These are phyloP conservation scores for Pseudohyphozyma bogoriensis DNA, from an alignment of 768 basidiomycete species.

Conservation along the genomic window DNA sequence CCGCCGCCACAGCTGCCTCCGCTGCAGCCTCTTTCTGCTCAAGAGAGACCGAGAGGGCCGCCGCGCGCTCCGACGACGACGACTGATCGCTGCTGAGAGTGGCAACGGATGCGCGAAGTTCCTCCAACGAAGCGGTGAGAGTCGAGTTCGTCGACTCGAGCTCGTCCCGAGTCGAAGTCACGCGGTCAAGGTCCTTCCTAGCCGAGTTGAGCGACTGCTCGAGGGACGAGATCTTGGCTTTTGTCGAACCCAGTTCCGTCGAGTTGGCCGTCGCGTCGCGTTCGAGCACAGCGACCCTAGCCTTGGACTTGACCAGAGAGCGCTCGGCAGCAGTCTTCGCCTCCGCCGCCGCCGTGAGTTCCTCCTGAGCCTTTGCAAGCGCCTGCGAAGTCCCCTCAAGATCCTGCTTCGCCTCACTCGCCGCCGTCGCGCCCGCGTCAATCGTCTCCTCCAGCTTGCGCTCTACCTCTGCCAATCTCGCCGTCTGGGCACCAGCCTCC, in stretches of 20 bases:
- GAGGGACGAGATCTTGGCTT: constrained; percentile 14
- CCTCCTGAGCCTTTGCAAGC: background rate
- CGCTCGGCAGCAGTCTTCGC: constrained; percentile 23
- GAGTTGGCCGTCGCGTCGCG: background rate
- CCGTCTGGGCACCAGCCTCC: background rate
- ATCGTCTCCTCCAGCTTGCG: background rate
- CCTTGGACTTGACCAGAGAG: constrained; percentile 56
- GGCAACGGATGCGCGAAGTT: constrained; percentile 14
- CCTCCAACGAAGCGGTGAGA: constrained; percentile 8
- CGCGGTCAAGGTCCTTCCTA: constrained; percentile 11
- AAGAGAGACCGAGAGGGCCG: constrained; percentile 15
- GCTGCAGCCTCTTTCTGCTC: constrained; percentile 9
- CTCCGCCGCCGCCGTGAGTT: background rate
- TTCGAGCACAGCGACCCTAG: constrained; percentile 18
- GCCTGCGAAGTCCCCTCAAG: background rate
- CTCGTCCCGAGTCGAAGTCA: constrained; percentile 1
- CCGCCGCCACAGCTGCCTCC: background rate
- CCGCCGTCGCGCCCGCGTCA: background rate
- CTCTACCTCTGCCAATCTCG: background rate
- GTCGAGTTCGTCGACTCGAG: constrained; percentile 17
- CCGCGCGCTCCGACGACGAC: constrained; percentile 6
- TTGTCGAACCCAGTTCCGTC: constrained; percentile 9
- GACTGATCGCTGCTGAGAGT: constrained; percentile 8
- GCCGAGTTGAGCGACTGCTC: constrained; percentile 12
- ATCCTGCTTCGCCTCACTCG: background rate